A percentile compares a stretch with the other conserved stretches of the same genome.
Evolutionary conservation across 441 rosid genomes (phyloP).

Genomic region (Theobroma grandiflorum): DNA sequence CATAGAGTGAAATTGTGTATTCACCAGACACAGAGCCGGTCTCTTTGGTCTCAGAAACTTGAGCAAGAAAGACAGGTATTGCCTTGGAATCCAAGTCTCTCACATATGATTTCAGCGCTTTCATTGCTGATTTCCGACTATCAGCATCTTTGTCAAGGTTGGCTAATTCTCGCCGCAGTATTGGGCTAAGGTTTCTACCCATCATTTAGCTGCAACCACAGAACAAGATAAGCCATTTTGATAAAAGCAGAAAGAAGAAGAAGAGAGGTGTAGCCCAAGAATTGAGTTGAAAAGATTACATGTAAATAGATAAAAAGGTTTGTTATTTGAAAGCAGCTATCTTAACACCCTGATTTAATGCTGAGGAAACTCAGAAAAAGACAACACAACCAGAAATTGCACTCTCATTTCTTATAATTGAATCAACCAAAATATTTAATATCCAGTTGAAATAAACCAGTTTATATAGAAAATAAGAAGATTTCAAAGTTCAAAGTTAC

Average conservation of each 20-base stretch:
- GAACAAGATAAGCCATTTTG: constrained; percentile 16
- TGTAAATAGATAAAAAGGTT: neutral
- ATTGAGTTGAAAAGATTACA: neutral
- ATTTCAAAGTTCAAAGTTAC: neutral
- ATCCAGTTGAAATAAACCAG: neutral
- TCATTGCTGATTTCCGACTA: constrained; percentile 94
- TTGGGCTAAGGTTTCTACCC: constrained; percentile 82
- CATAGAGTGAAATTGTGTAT: constrained; percentile 94
- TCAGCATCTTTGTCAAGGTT: constrained; percentile 94
- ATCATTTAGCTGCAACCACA: constrained; percentile 53
- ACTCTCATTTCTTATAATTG: neutral
- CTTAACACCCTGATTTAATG: constrained; percentile 2
- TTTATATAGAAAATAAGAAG: neutral
- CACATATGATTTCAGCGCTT: constrained; percentile 86
- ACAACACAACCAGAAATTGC: constrained; percentile 7
- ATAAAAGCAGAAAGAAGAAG: neutral
- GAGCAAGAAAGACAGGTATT: constrained; percentile 87
- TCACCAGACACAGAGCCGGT: constrained; percentile 85
- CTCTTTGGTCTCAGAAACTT: constrained; percentile 95
- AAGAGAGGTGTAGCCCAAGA: neutral
- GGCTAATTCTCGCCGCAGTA: constrained; percentile 73
- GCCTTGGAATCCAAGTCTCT: constrained; percentile 91
- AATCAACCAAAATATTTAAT: neutral
- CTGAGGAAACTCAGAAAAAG: neutral
- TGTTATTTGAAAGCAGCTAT: neutral